Percentiles rank a stretch among this genome's conserved stretches.
These are phyloP conservation scores for Candida ponderosae DNA, from an alignment of 805 yeast species.

Conservation along the genomic window DNA sequence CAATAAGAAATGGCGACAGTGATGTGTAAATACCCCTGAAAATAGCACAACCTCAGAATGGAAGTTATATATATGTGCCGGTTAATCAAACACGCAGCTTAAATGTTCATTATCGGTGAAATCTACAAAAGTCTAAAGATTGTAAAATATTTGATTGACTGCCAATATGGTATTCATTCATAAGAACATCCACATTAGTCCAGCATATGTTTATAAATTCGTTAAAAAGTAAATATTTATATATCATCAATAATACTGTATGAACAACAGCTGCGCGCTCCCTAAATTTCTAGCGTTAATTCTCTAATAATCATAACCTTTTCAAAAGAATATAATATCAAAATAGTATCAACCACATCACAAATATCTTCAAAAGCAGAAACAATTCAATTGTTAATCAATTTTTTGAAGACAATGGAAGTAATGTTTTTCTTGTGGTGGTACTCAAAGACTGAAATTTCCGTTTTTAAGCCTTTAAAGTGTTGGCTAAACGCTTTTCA, in stretches of 20 bases:
- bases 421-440: too few relatives aligned
- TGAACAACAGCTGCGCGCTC: too few relatives aligned
- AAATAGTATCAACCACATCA: background rate
- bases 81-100: background rate
- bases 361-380: background rate
- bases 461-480: slow-evolving; percentile 20
- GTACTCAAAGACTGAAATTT: background rate
- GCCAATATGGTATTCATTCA: too few relatives aligned
- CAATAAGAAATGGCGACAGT: background rate
- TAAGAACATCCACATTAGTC: too few relatives aligned
- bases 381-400: background rate
- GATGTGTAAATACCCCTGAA: background rate
- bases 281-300: background rate
- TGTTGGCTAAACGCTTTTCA: slow-evolving; percentile 42
- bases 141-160: too few relatives aligned
- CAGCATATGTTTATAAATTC: too few relatives aligned
- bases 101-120: background rate
- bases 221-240: too few relatives aligned
- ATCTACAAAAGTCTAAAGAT: too few relatives aligned
- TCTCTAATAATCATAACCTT: background rate
- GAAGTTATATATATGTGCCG: background rate
- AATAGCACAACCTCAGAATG: background rate
- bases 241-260: too few relatives aligned
- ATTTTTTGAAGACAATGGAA: too few relatives aligned
- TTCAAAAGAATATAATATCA: background rate